Base-by-base conservation (phyloP, 352 stramenopile species). In the Phytophthora constricta region DNA sequence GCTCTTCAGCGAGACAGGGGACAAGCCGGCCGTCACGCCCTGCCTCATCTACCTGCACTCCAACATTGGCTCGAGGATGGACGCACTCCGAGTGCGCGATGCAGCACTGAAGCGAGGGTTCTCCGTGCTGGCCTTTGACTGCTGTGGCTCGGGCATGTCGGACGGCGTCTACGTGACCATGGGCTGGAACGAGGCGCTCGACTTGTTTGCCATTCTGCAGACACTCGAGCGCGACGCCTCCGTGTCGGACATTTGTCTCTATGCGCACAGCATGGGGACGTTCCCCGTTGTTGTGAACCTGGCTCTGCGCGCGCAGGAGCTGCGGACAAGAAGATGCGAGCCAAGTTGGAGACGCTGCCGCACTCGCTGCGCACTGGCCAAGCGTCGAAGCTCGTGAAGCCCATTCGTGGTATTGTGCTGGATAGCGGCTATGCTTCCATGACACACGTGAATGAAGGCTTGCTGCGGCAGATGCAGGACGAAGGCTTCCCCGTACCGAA, bases 141-240 rank as follows among this genome's bases (percentile, higher is more conserved):
- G 79, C 54, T 91, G 79, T 22, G 89, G 89, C 52, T 95, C 87
- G 5, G 89, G 87, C 0, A 60, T 83, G 13, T 92, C 81, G 23
- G 89, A 95, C 56, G 89, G 87, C 28, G 78, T 93, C 39, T 95
- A 92, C 67, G 87, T 96, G 58, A 96, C 87, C 4, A 90, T 93
- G 78, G 89, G 89, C 39, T 95, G 84, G 84, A 93, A 93, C 68
- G 89, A 95, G 54, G 71, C 77, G 16, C 68, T 82, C 45, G 89
- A 96, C 57, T 62, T 96, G 53, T 73, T 90, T 39, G 74, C 74
- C 26, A 84, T 96, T 41, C 68, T 95, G 47, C 67, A 91, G 65
- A 75, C 74, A 8, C 41, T 95, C 0, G 83, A 93, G 26, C 42
- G 59, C 11, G 72, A 92, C 55, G 33, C 45, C 3, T 78, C 58